phyloP scores from a whole-genome alignment of 805 yeast genomes.

The Myxozyma sirexii region DNA sequence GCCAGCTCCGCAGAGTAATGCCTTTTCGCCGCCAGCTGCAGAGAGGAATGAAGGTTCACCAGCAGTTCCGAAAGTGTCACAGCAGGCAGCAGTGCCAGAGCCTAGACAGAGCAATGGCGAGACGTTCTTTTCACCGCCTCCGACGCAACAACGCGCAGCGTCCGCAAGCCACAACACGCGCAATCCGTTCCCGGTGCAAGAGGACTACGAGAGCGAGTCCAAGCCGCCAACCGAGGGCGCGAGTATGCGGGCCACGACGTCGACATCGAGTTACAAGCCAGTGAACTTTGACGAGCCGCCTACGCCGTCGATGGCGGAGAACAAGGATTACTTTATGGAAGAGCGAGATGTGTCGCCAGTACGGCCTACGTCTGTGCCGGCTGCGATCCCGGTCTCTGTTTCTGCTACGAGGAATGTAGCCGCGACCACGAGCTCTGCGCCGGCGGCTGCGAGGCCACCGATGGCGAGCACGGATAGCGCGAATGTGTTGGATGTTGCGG shows the following conservation, averaged over 20 bases:
- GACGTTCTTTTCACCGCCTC: too few relatives aligned
- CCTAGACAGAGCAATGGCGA: neutral
- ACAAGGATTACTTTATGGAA: neutral
- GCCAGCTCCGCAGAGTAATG: slow-evolving; percentile 10
- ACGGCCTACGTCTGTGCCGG: slow-evolving; percentile 9
- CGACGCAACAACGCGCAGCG: neutral
- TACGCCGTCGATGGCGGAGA: slow-evolving; percentile 10
- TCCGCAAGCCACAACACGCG: slow-evolving; percentile 14
- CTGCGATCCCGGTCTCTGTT: slow-evolving; percentile 9
- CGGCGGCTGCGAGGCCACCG: slow-evolving; percentile 5
- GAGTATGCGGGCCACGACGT: neutral
- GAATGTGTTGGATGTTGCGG: slow-evolving; percentile 18
- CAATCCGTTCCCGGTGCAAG: slow-evolving; percentile 29
- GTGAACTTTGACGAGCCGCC: slow-evolving; percentile 17
- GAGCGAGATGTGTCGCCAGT: slow-evolving; percentile 5
- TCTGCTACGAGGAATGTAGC: neutral
- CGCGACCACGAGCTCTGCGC: neutral
- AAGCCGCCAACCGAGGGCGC: neutral
- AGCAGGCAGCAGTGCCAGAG: neutral
- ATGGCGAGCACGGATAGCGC: neutral
- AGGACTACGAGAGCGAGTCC: neutral
- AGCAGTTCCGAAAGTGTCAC: neutral
- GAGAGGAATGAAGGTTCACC: neutral
- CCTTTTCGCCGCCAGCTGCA: neutral
- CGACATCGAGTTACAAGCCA: slow-evolving; percentile 14